Evolutionary conservation across 1,284 basidiomycete genomes (phyloP).

Genomic region (Puccinia triticina): DNA sequence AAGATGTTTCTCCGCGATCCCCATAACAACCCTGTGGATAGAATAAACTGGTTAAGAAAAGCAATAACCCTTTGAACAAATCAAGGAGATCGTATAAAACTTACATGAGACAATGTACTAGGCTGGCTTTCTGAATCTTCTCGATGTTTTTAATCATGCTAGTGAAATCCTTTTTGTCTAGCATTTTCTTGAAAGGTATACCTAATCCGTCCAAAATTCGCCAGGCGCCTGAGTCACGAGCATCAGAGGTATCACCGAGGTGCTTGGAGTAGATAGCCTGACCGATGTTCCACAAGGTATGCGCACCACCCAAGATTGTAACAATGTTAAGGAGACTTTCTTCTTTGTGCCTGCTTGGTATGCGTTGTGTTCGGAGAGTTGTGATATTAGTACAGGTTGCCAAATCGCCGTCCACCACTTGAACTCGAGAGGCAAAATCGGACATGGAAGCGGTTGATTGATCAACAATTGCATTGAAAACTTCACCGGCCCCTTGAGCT

Average conservation of each 20-base stretch:
- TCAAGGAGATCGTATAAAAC: neutral
- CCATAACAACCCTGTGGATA: neutral
- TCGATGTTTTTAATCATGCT: neutral
- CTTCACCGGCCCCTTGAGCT: neutral
- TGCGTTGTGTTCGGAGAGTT: neutral
- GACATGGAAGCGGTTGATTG: neutral
- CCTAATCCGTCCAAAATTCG: neutral
- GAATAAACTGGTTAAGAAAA: neutral
- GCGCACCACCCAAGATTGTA: neutral
- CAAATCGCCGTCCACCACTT: neutral
- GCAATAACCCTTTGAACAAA: neutral
- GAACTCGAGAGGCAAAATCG: neutral
- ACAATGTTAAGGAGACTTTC: neutral
- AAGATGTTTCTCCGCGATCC: neutral
- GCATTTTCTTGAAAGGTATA: neutral
- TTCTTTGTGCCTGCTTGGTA: neutral
- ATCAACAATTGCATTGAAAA: neutral
- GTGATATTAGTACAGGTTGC: neutral
- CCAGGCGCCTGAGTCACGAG: slow-evolving; percentile 5
- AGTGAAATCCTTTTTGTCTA: slow-evolving; percentile 12
- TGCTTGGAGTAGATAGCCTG: neutral
- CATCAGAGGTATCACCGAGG: neutral
- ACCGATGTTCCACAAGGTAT: too few relatives aligned
- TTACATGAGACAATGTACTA: neutral
- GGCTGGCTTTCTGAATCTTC: neutral